Conservation (phyloP, 2,329 filamentous ascomycete genomes). For the Cercospora zeina region DNA sequence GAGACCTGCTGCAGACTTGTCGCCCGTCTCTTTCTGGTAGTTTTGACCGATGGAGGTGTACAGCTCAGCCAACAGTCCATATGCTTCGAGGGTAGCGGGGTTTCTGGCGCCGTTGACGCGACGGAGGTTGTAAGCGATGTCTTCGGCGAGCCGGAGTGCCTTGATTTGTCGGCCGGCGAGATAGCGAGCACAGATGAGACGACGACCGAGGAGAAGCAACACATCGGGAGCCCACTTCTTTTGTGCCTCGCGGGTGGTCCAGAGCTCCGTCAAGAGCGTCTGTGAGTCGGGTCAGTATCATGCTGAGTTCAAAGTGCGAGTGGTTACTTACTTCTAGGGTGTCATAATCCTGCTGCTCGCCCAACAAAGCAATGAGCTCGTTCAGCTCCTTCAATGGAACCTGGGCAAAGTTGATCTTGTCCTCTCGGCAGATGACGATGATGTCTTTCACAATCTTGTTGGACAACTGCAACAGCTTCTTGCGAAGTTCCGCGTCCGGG, state of each 20-base stretch:
- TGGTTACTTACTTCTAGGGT: conserved; percentile 46
- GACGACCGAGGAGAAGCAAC: conserved; percentile 55
- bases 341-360: conserved; percentile 50
- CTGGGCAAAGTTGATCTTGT: conserved; percentile 49
- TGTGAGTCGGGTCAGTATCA: conserved; percentile 9
- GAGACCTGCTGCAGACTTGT: conserved; percentile 40
- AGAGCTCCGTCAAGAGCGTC: conserved; percentile 47
- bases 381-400: conserved; percentile 50
- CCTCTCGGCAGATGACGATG: conserved; percentile 46
- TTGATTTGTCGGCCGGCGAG: conserved; percentile 49
- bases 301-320: not conserved
- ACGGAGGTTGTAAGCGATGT: conserved; percentile 58
- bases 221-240: conserved; percentile 49
- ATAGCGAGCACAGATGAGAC: conserved; percentile 56
- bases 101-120: conserved; percentile 55
- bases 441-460: conserved; percentile 47
- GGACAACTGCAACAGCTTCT: conserved; percentile 44
- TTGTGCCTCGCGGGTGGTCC: conserved; percentile 51
- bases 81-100: conserved; percentile 52
- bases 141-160: conserved; percentile 52
- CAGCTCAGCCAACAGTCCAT: conserved; percentile 52
- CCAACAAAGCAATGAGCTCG: conserved; percentile 51
- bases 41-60: conserved; percentile 48
- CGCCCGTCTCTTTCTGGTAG: conserved; percentile 43
- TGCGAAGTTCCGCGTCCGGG: conserved; percentile 40